These are phyloP conservation scores for Diplotaxis tenuifolia DNA, from an alignment of 345 rosid species.

Conservation along the genomic window DNA sequence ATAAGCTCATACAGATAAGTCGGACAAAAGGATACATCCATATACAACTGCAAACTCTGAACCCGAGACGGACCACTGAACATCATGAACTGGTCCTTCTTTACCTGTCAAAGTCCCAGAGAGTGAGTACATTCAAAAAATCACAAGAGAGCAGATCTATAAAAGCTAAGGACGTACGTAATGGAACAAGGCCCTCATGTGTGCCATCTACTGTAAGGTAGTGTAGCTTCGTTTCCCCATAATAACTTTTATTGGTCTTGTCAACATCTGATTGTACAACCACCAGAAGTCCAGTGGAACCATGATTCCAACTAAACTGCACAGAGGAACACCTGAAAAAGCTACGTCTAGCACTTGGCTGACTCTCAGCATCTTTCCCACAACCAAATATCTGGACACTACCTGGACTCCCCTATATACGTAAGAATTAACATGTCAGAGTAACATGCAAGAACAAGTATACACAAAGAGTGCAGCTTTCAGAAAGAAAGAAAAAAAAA, in stretches of 20 bases:
- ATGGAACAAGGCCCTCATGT: slow-evolving; percentile 86
- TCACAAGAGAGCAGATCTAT: background rate
- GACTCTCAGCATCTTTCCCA: slow-evolving; percentile 59
- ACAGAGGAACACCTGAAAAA: slow-evolving; percentile 87
- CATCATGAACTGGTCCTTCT: slow-evolving; percentile 98
- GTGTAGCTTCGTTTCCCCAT: slow-evolving; percentile 87
- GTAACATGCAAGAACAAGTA: background rate
- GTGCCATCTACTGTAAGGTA: slow-evolving; percentile 84
- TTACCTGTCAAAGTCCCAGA: slow-evolving; percentile 59
- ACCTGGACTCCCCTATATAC: slow-evolving; percentile 64
- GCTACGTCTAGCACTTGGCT: slow-evolving; percentile 75
- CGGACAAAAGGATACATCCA: slow-evolving; percentile 81
- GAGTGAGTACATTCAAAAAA: slow-evolving; percentile 33
- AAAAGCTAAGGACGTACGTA: slow-evolving; percentile 56
- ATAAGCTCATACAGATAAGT: background rate
- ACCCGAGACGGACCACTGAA: slow-evolving; percentile 92
- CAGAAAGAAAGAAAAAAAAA: slow-evolving; percentile 4
- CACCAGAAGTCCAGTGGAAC: slow-evolving; percentile 83
- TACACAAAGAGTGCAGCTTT: background rate
- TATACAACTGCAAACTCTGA: slow-evolving; percentile 93
- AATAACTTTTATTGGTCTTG: slow-evolving; percentile 93
- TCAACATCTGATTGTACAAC: slow-evolving; percentile 39
- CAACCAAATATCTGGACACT: slow-evolving; percentile 88
- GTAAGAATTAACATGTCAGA: slow-evolving; percentile 20
- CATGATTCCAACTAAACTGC: slow-evolving; percentile 77